Conservation (phyloP, 179 eudicot genomes). For the Pouteria campechiana region DNA sequence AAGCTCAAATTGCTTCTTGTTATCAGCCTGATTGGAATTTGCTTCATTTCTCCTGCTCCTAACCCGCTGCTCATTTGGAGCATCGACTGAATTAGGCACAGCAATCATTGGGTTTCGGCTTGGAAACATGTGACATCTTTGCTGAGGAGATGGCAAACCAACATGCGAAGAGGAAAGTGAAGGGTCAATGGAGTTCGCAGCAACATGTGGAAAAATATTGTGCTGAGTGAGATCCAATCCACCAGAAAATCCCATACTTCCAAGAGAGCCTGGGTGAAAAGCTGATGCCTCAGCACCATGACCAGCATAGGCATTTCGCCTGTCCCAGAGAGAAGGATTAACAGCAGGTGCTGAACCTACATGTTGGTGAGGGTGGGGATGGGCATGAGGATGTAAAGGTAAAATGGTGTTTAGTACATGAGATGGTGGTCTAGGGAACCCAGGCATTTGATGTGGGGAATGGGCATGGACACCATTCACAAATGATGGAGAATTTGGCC, state of each 20-base stretch:
- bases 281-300: conserved; percentile 47
- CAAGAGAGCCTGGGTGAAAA: conserved; percentile 54
- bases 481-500: conserved; percentile 54
- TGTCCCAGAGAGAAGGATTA: conserved; percentile 57
- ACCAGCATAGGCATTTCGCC: conserved; percentile 37
- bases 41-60: conserved; percentile 52
- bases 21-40: conserved; percentile 43
- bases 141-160: conserved; percentile 38
- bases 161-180: conserved; percentile 42
- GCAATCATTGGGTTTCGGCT: conserved; percentile 47
- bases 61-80: conserved; percentile 44
- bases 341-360: conserved; percentile 73
- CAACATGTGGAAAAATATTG: conserved; percentile 35
- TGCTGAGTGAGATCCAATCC: conserved; percentile 42
- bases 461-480: conserved; percentile 36
- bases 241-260: conserved; percentile 43
- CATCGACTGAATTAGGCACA: conserved; percentile 40
- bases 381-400: conserved; percentile 29
- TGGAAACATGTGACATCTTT: conserved; percentile 44
- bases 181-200: conserved; percentile 52
- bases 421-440: conserved; percentile 37
- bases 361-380: too few relatives aligned
- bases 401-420: conserved; percentile 36
- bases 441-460: conserved; percentile 25
- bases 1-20: conserved; percentile 78